phyloP scores from a whole-genome alignment of 2,329 filamentous ascomycete species.

The Xylariaceae sp. region DNA sequence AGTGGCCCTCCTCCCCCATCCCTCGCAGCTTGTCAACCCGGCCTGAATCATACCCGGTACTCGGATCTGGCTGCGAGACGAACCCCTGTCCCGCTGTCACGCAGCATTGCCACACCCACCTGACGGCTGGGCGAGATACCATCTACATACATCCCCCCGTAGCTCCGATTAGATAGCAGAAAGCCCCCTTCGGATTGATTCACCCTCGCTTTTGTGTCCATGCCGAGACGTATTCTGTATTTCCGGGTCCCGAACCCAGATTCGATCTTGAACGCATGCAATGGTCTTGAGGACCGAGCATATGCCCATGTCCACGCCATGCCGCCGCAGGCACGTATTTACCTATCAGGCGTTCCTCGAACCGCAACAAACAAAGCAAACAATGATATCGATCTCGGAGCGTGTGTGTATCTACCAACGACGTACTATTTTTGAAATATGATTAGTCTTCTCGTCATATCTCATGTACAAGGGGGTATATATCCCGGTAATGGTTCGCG shows the following conservation, averaged over 20 bases:
- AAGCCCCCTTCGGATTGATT: neutral
- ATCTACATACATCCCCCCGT: neutral
- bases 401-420: neutral
- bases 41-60: slow-evolving; percentile 15
- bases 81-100: slow-evolving; percentile 2
- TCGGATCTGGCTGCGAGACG: slow-evolving; percentile 7
- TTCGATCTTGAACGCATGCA: neutral
- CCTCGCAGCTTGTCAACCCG: neutral
- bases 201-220: neutral
- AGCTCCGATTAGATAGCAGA: neutral
- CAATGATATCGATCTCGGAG: neutral
- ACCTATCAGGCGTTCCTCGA: neutral
- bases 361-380: neutral
- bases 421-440: neutral
- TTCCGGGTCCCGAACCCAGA: neutral
- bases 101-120: slow-evolving; percentile 14
- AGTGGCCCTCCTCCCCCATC: neutral
- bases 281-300: neutral
- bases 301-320: neutral
- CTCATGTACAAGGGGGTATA: neutral
- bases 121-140: neutral
- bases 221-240: neutral
- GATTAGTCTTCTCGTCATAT: neutral
- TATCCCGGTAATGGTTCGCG: neutral
- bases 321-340: neutral